Conservation (phyloP, 2,329 filamentous ascomycete genomes). For the Ophiostoma fasciatum region DNA sequence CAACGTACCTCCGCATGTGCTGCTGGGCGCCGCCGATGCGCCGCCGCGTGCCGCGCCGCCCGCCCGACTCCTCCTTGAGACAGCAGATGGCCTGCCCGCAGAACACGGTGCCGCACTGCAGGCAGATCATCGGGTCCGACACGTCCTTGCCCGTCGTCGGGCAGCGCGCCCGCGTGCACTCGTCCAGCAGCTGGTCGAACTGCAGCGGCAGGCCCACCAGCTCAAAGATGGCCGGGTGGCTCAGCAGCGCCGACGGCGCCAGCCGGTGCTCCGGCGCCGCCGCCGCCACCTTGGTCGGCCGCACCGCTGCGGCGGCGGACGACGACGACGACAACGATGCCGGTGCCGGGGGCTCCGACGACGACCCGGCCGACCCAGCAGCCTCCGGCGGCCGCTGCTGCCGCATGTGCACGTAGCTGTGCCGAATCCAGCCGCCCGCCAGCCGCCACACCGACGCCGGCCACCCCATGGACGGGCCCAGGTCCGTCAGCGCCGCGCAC, state of each 20-base stretch:
- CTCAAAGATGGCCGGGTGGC: slow-evolving; percentile 87
- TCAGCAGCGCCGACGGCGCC: slow-evolving; percentile 34
- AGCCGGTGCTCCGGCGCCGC: slow-evolving; percentile 1
- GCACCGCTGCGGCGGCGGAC: background rate
- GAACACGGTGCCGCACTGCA: slow-evolving; percentile 94
- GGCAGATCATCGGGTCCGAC: slow-evolving; percentile 77
- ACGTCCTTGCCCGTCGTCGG: slow-evolving; percentile 85
- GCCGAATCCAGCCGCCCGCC: slow-evolving; percentile 58
- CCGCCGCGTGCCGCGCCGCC: slow-evolving; percentile 23
- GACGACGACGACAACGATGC: slow-evolving; percentile 5
- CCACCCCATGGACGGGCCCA: slow-evolving; percentile 32
- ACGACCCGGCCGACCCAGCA: background rate
- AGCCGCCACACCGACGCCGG: slow-evolving; percentile 28
- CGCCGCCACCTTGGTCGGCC: background rate
- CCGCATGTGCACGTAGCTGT: slow-evolving; percentile 23
- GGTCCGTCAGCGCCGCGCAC: slow-evolving; percentile 43
- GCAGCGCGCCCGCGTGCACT: slow-evolving; percentile 70
- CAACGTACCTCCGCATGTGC: slow-evolving; percentile 67
- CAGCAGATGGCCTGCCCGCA: slow-evolving; percentile 93
- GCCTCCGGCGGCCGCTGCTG: slow-evolving; percentile 3
- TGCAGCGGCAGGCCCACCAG: slow-evolving; percentile 83
- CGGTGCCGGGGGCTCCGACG: background rate
- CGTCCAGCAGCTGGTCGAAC: slow-evolving; percentile 84
- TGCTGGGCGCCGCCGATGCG: slow-evolving; percentile 74
- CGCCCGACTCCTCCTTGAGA: slow-evolving; percentile 43